A percentile compares a stretch with the other conserved stretches of the same genome.
Conservation (phyloP, 208 protist species). For the Angomonas ambiguus region DNA sequence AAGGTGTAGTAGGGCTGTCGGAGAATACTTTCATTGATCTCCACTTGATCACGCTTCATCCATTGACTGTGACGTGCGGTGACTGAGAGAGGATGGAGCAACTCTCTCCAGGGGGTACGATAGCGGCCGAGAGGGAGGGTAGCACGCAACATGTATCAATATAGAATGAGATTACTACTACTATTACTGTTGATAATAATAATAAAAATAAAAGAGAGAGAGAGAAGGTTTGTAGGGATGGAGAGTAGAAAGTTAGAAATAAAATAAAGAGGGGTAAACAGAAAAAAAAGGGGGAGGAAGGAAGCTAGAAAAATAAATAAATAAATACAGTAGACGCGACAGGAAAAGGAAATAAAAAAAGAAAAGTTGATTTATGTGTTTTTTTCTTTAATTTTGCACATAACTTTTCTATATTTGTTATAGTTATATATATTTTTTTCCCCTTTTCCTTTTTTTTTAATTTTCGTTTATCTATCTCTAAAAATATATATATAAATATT, state of each 20-base stretch:
- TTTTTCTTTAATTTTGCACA: conserved; percentile 4
- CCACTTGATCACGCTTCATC: conserved; percentile 83
- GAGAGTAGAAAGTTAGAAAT: no score
- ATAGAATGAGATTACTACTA: not conserved
- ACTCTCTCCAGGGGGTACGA: conserved; percentile 82
- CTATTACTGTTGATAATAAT: conserved; percentile 7
- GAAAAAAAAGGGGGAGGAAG: no score
- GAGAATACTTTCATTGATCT: conserved; percentile 75
- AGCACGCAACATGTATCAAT: conserved; percentile 15
- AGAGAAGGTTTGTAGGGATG: not conserved
- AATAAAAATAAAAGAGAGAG: conserved; percentile 17
- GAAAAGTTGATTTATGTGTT: conserved; percentile 2
- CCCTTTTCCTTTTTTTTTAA: conserved; percentile 8
- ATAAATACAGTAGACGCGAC: not conserved
- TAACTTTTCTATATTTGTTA: not conserved
- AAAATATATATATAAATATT: not conserved
- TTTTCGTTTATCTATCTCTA: conserved; percentile 10
- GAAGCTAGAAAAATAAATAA: not conserved
- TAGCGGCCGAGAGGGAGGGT: conserved; percentile 34
- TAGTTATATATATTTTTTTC: not conserved
- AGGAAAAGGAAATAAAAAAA: conserved; percentile 16
- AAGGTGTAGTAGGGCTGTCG: conserved; percentile 83
- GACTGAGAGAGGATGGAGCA: conserved; percentile 74
- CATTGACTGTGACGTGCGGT: conserved; percentile 62
- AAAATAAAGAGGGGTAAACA: no score